Conservation (phyloP, 768 basidiomycete species). For the Suillus subalutaceus region DNA sequence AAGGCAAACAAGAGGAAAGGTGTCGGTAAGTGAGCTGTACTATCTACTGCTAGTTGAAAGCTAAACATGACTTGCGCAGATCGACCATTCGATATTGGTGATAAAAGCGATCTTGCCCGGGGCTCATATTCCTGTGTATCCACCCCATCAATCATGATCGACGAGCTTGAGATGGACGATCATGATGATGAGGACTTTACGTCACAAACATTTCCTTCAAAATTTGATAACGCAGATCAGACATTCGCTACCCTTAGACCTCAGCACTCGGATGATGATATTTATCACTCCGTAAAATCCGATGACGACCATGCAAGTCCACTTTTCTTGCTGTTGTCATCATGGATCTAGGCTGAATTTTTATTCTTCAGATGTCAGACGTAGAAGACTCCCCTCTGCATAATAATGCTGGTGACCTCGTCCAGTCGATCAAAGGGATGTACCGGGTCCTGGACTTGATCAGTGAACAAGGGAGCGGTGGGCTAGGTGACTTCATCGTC, state of each 20-base stretch:
- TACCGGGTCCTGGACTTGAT: conserved; percentile 58
- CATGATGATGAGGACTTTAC: background rate
- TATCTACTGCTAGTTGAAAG: background rate
- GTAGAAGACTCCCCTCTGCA: conserved; percentile 13
- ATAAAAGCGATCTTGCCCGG: too few relatives aligned
- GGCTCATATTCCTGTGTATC: background rate
- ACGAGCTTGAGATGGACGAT: background rate
- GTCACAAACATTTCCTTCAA: background rate
- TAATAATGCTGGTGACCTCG: conserved; percentile 24
- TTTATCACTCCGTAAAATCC: background rate
- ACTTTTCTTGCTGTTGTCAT: background rate
- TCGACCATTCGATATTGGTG: background rate
- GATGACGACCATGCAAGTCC: background rate
- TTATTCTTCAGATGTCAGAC: conserved; percentile 21
- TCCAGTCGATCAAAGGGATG: conserved; percentile 43
- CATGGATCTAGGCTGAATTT: background rate
- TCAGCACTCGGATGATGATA: background rate
- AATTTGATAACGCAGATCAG: background rate
- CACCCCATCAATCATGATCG: background rate
- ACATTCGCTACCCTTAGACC: too few relatives aligned
- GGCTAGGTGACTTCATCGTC: conserved; percentile 43
- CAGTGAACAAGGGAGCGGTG: conserved; percentile 51
- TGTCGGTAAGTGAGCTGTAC: background rate
- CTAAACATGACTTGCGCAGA: background rate
- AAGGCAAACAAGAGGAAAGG: background rate